Base-by-base conservation (phyloP, 768 basidiomycete genomes). In the Phanerochaete carnosa region DNA sequence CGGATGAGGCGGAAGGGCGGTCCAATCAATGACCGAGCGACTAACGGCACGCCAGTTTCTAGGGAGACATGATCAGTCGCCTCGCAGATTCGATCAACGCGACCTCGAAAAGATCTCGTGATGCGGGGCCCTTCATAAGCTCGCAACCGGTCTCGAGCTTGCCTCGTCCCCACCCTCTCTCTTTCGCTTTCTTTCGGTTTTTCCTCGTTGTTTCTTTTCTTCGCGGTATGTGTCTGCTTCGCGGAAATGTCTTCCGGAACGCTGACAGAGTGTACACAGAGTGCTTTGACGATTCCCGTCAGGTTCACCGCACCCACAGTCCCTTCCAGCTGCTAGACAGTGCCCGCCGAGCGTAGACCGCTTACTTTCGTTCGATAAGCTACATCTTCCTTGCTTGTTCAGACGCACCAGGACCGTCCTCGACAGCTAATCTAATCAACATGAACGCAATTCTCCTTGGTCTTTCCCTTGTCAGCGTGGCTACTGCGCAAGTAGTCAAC, bases 331-430 rank as follows among this genome's bases (percentile, higher is more conserved):
- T 88, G 84, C 85, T 77, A 88, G 87, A 80, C 86, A 86, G 85
- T 83, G 77, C 62, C 57, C 74, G 64, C 74, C 74, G 74, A 84
- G 87, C 87, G 87, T 89, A 83, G 86, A 89, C 76, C 87, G 87
- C 87, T 85, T 69, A 61, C 74, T 72, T 69, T 68, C 70, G 59
- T 60, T 72, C 58, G 82, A 43, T 55, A 55, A 80, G 83, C 84
- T 80, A 69, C 63, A 71, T 70, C 68, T 70, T 73, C 55, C 54
- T 58, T 75, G 69, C 68, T 62, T 68, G 65, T 70, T 73, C 45
- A 64, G 45, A 54, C 69, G 67, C 75, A 70, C 33, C 45, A 45
- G 37, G 37, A 43, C 55, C 43, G 59, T 60, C 54, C 16, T 45
- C 19, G 29, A 60, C 45, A 60, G 77, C 79, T 68, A 79, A 62